These are phyloP conservation scores for Penicillium cosmopolitanum DNA, from an alignment of 495 filamentous ascomycete genomes.

Conservation along the genomic window DNA sequence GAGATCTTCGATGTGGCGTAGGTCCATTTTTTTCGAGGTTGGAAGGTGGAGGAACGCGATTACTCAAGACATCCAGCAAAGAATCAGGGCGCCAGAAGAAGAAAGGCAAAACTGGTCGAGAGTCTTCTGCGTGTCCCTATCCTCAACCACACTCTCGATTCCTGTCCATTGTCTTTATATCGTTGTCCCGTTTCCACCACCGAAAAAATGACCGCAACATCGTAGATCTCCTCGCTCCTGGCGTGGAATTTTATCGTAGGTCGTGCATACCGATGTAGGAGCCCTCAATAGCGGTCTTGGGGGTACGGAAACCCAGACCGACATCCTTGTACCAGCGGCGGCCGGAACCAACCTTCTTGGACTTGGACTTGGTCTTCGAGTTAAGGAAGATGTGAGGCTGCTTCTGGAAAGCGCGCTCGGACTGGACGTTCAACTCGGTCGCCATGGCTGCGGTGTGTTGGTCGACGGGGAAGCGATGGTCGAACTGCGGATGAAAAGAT, in stretches of 20 bases:
- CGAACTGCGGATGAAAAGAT: conserved; percentile 41
- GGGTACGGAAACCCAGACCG: conserved; percentile 97
- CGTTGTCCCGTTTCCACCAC: conserved; percentile 27
- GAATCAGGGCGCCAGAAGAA: not conserved
- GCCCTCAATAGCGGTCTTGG: conserved; percentile 96
- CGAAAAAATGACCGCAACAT: conserved; percentile 29
- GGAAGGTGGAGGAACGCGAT: not conserved
- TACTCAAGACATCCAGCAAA: not conserved
- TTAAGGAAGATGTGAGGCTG: conserved; percentile 99
- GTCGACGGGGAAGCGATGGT: conserved; percentile 47
- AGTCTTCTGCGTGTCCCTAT: conserved; percentile 4
- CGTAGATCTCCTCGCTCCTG: conserved; percentile 24
- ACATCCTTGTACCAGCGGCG: conserved; percentile 99
- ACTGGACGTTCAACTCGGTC: conserved; percentile 97
- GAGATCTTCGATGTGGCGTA: conserved; percentile 15
- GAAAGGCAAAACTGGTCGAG: not conserved
- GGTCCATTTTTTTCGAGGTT: conserved; percentile 18
- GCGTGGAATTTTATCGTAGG: conserved; percentile 30
- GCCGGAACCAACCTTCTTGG: conserved; percentile 80
- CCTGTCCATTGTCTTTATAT: conserved; percentile 7
- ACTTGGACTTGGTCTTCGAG: conserved; percentile 86
- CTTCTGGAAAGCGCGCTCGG: conserved; percentile 98
- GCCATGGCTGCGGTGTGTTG: conserved; percentile 81
- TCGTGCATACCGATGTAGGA: conserved; percentile 92
- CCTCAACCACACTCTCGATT: conserved; percentile 4